phyloP scores from a whole-genome alignment of 192 early-diverging fungal species.

The Podila clonocystis region DNA sequence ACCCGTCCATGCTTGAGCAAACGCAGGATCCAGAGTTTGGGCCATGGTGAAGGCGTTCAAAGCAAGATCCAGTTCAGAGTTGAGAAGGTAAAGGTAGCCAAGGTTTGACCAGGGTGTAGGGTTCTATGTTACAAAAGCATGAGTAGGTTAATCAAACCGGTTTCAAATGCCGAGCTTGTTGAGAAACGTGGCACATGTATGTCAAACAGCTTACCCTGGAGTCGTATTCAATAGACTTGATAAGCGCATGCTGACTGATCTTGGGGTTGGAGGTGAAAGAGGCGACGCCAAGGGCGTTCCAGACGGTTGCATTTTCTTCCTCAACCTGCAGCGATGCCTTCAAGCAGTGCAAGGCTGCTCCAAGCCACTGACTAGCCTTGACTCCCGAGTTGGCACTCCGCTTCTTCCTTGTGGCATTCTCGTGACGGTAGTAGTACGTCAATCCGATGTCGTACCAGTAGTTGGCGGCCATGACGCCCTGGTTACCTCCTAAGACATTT shows the following conservation, averaged over 20 bases:
- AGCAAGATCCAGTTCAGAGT: slow-evolving; percentile 80
- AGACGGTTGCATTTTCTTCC: slow-evolving; percentile 61
- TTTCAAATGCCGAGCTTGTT: background rate
- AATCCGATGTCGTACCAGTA: slow-evolving; percentile 66
- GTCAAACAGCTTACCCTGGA: slow-evolving; percentile 61
- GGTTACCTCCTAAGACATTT: slow-evolving; percentile 54
- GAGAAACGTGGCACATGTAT: background rate
- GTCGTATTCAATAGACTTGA: slow-evolving; percentile 78
- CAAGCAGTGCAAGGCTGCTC: slow-evolving; percentile 55
- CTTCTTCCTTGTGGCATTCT: slow-evolving; percentile 27
- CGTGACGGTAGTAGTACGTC: slow-evolving; percentile 54
- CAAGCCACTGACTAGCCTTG: slow-evolving; percentile 16
- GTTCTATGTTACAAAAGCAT: slow-evolving; percentile 39
- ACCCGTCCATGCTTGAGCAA: slow-evolving; percentile 83
- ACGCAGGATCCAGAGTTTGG: slow-evolving; percentile 83
- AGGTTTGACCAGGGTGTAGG: slow-evolving; percentile 83
- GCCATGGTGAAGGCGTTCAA: slow-evolving; percentile 76
- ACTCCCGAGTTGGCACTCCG: background rate
- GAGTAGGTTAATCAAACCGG: background rate
- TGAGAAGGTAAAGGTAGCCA: slow-evolving; percentile 80
- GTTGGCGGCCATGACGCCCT: slow-evolving; percentile 43
- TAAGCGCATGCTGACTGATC: slow-evolving; percentile 87
- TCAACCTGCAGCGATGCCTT: slow-evolving; percentile 73
- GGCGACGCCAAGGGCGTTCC: slow-evolving; percentile 81
- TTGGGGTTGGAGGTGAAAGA: slow-evolving; percentile 54